A percentile compares a stretch with the other conserved stretches of the same genome.
These are phyloP conservation scores for Jaltomata sinuosa DNA, from an alignment of 257 asterid genomes.

Conservation along the genomic window DNA sequence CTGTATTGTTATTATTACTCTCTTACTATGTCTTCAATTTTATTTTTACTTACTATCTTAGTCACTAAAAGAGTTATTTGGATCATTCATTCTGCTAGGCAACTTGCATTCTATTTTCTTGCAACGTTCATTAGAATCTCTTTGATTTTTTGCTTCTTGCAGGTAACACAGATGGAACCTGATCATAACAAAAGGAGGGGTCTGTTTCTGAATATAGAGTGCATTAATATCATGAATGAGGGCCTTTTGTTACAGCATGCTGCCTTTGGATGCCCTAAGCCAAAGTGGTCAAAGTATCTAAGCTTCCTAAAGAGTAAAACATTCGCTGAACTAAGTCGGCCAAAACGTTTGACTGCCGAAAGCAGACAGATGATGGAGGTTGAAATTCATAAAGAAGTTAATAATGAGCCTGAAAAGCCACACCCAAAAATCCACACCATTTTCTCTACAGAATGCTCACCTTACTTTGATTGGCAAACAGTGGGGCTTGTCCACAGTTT, in stretches of 20 bases:
- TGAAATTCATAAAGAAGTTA: slow-evolving; percentile 29
- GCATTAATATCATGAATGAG: slow-evolving; percentile 75
- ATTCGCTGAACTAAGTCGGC: slow-evolving; percentile 58
- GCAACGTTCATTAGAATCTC: not conserved
- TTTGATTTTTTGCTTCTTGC: slow-evolving; percentile 5
- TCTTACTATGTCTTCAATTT: no score
- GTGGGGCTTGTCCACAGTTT: slow-evolving; percentile 94
- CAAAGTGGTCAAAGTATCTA: slow-evolving; percentile 78
- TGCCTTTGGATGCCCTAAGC: slow-evolving; percentile 71
- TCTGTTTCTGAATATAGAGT: slow-evolving; percentile 57
- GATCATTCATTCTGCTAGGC: not conserved
- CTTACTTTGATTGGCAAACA: slow-evolving; percentile 97
- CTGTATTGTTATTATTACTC: no score
- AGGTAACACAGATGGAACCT: slow-evolving; percentile 62
- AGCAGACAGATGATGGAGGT: slow-evolving; percentile 61
- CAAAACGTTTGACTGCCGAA: slow-evolving; percentile 47
- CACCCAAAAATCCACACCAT: slow-evolving; percentile 81
- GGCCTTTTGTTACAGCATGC: slow-evolving; percentile 79
- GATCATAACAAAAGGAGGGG: slow-evolving; percentile 60
- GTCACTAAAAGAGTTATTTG: not conserved
- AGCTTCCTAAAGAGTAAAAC: slow-evolving; percentile 83
- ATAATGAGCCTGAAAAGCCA: slow-evolving; percentile 43
- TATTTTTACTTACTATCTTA: not conserved
- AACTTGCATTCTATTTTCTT: not conserved
- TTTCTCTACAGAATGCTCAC: slow-evolving; percentile 84